Conservation (phyloP, 441 rosid genomes). For the Euphorbia corollata region DNA sequence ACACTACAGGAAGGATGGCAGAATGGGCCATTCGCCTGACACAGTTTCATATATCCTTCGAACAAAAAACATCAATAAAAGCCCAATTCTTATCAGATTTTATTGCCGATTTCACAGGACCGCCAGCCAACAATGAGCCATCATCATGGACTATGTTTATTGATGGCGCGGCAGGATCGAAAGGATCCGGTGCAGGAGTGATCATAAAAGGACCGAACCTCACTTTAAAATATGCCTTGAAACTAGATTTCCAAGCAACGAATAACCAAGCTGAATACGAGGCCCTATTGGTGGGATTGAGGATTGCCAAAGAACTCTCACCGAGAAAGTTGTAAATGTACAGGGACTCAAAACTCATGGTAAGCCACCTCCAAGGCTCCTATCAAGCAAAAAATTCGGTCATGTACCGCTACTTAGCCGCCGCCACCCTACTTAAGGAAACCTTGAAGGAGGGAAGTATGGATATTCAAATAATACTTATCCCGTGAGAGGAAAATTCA, state of each 20-base stretch:
- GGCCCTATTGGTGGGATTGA: neutral
- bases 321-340: neutral
- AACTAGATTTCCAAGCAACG: neutral
- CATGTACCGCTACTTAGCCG: no score
- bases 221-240: neutral
- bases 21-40: neutral
- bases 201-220: neutral
- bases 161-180: neutral
- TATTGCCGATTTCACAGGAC: neutral
- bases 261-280: neutral
- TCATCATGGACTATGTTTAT: neutral
- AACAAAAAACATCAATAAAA: neutral
- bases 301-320: neutral
- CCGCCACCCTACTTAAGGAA: no score
- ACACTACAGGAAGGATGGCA: neutral
- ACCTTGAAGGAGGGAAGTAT: no score
- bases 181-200: neutral
- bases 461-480: no score
- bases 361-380: no score
- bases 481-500: no score
- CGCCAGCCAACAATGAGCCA: neutral
- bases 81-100: neutral
- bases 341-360: no score
- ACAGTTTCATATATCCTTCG: neutral
- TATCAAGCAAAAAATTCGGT: no score